These are phyloP conservation scores for Penicillium paradoxum DNA, from an alignment of 495 filamentous ascomycete species.

Conservation along the genomic window DNA sequence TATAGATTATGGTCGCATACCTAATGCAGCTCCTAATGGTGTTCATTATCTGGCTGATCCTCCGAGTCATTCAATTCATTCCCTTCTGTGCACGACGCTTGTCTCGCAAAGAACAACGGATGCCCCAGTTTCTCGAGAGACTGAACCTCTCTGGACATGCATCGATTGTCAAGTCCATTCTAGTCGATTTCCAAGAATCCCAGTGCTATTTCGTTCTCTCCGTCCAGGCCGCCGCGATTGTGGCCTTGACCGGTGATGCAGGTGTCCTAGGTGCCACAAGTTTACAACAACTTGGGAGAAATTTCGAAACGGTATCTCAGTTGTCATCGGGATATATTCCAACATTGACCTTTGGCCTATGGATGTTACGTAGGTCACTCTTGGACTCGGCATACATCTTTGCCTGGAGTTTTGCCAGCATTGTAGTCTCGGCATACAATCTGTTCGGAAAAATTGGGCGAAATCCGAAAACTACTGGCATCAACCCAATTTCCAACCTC, in stretches of 20 bases:
- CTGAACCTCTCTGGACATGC: not conserved
- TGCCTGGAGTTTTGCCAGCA: not conserved
- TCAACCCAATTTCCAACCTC: not conserved
- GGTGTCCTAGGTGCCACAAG: not conserved
- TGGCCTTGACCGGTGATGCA: not conserved
- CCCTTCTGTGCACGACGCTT: not conserved
- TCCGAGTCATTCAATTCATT: not conserved
- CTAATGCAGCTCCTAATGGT: not conserved
- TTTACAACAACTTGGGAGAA: not conserved
- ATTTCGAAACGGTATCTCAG: not conserved
- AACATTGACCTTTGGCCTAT: not conserved
- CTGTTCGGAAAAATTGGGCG: not conserved
- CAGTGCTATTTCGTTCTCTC: not conserved
- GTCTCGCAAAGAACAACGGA: not conserved
- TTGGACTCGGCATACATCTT: not conserved
- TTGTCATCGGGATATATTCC: not conserved
- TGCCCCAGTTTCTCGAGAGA: not conserved
- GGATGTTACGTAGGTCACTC: not conserved
- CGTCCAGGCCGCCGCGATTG: not conserved
- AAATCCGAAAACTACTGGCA: not conserved
- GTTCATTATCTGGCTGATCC: not conserved
- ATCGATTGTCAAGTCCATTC: not conserved
- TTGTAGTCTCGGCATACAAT: not conserved
- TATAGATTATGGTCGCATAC: not conserved
- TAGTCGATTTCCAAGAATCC: not conserved